phyloP scores from a whole-genome alignment of 2,329 filamentous ascomycete genomes.

The Cercospora brassicicola region DNA sequence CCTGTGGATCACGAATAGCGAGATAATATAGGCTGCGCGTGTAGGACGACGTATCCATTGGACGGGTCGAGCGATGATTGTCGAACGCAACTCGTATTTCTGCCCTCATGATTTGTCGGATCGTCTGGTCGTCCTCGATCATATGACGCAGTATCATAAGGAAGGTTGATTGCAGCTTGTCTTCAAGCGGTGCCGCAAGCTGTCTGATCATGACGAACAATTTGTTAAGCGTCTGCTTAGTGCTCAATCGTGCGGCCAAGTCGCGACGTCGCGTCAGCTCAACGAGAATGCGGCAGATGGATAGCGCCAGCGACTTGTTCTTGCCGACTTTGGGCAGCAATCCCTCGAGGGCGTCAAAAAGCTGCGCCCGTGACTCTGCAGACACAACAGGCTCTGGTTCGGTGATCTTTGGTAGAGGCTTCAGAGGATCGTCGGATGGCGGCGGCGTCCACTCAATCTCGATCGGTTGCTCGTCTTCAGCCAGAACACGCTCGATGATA shows the following conservation, averaged over 20 bases:
- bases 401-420: conserved; percentile 54
- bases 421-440: conserved; percentile 45
- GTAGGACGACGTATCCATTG: conserved; percentile 69
- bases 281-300: conserved; percentile 78
- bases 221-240: conserved; percentile 84
- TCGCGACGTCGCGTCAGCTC: conserved; percentile 79
- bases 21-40: conserved; percentile 75
- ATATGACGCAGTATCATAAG: conserved; percentile 89
- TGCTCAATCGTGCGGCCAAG: conserved; percentile 73
- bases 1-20: conserved; percentile 74
- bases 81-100: conserved; percentile 83
- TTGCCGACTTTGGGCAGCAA: conserved; percentile 84
- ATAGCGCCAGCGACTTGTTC: conserved; percentile 79
- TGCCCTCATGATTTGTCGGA: conserved; percentile 86
- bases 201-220: conserved; percentile 96
- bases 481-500: conserved; percentile 85
- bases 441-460: conserved; percentile 66
- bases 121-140: conserved; percentile 86
- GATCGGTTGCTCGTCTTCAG: conserved; percentile 79
- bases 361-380: conserved; percentile 63
- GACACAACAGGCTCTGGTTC: conserved; percentile 63
- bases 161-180: conserved; percentile 71
- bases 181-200: conserved; percentile 74
- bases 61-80: conserved; percentile 42
- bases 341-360: conserved; percentile 78